Evolutionary conservation across 75 land plant genomes (phyloP).

Genomic region (Picea sitchensis): DNA sequence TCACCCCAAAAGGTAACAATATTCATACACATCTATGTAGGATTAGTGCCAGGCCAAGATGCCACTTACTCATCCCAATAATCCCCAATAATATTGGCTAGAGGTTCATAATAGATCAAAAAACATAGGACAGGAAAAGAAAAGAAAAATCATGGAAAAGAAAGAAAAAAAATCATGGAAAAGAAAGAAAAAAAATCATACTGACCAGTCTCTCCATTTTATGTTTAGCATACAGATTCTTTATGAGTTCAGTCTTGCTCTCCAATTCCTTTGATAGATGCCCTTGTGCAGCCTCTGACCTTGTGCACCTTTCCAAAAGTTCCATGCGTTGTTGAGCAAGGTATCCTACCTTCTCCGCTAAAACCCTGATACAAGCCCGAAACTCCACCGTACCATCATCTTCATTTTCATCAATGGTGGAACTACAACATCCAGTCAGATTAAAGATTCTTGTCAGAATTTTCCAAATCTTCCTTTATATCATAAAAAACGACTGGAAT

Average conservation of each 20-base stretch:
- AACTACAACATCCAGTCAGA: conserved; percentile 9
- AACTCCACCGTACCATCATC: conserved; percentile 73
- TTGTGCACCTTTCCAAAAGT: conserved; percentile 55
- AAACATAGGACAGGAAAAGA: too few relatives aligned
- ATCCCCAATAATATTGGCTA: too few relatives aligned
- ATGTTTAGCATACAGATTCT: conserved; percentile 73
- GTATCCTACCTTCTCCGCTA: conserved; percentile 75
- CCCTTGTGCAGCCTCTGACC: conserved; percentile 61
- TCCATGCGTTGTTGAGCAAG: conserved; percentile 69
- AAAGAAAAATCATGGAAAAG: too few relatives aligned
- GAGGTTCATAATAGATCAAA: too few relatives aligned
- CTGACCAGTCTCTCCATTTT: conserved; percentile 90
- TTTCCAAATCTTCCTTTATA: neutral
- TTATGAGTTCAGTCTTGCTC: conserved; percentile 68
- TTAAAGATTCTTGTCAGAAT: conserved; percentile 10
- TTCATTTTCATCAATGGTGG: conserved; percentile 43
- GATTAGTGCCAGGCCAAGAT: too few relatives aligned
- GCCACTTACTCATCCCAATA: too few relatives aligned
- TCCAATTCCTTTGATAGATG: conserved; percentile 70
- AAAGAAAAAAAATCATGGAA: too few relatives aligned
- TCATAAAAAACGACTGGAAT: neutral
- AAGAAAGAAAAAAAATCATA: too few relatives aligned
- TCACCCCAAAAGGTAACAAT: too few relatives aligned
- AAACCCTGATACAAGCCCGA: conserved; percentile 57
- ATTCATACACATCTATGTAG: too few relatives aligned